phyloP scores from a whole-genome alignment of 352 stramenopile genomes.

The Pythium periplocum region DNA sequence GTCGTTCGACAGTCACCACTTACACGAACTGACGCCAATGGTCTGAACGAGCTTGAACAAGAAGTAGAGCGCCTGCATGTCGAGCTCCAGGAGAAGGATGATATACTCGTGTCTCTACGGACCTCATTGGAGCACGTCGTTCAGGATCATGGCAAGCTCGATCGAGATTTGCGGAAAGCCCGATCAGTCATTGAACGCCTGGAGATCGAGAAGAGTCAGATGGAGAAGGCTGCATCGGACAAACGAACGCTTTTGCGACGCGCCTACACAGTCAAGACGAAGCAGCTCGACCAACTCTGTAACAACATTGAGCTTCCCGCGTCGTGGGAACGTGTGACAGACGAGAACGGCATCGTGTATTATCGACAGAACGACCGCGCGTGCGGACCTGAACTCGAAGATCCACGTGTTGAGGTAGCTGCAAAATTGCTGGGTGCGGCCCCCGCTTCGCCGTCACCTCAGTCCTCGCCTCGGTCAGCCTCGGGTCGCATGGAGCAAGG shows the following conservation, averaged over 20 bases:
- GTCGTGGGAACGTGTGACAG: conserved; percentile 38
- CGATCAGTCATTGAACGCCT: conserved; percentile 22
- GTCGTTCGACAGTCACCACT: no score
- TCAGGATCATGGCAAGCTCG: conserved; percentile 38
- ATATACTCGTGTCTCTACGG: conserved; percentile 27
- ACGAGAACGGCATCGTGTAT: conserved; percentile 43
- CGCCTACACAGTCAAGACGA: conserved; percentile 45
- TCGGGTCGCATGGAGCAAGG: conserved; percentile 19
- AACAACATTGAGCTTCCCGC: conserved; percentile 32
- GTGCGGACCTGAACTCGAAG: conserved; percentile 35
- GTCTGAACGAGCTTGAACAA: no score
- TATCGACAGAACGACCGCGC: conserved; percentile 35
- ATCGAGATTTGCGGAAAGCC: conserved; percentile 28
- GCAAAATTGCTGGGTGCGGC: conserved; percentile 8
- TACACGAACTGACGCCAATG: no score
- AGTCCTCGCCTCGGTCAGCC: conserved; percentile 21
- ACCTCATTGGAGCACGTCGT: conserved; percentile 27
- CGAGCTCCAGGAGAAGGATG: conserved; percentile 38
- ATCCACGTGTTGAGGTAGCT: conserved; percentile 38
- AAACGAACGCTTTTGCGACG: conserved; percentile 36
- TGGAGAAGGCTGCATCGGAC: conserved; percentile 41
- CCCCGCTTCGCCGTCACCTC: neutral
- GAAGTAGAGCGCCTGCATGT: conserved; percentile 9
- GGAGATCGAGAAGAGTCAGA: conserved; percentile 23
- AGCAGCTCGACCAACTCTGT: conserved; percentile 51